Evolutionary conservation across 176 grass and related monocot species (phyloP), one percentile per base, ranked within the genome.

Genomic region (Triticum monococcum): DNA sequence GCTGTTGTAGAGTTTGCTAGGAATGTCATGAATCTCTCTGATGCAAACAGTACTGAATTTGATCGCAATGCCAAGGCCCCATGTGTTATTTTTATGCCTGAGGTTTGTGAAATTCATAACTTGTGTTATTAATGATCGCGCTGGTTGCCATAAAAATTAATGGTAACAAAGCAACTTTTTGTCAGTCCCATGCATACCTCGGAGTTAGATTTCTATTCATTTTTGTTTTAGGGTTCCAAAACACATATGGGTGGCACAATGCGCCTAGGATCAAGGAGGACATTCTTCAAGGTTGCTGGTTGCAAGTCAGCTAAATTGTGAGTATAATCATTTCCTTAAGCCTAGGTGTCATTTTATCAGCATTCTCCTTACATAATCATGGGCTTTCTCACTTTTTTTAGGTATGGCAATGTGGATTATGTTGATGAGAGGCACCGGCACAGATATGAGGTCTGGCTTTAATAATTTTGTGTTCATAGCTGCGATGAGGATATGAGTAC

Each of bases 211-310:
- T n/a, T 77, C n/a, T 66, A 66, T 77, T 23, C 64, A 31, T 76
- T 43, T 84, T 73, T 84, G 50, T 54, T 54, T 28, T 54, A 95
- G 94, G 94, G 91, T 67, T 95, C 94, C 5, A 95, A 91, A 90
- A 93, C 94, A 67, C 94, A 95, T 66, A 95, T 95, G 94, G 94
- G 94, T 80, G 94, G 52, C 0, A 95, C 91, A n/a, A 95, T 95
- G 94, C 89, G 91, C 59, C 87, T 95, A 72, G 94, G 94, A 77
- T 91, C 91, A 83, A 93, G 94, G 73, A 92, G 94, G 54, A 93
- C 94, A 28, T 89, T 85, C 87, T 93, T 95, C 78, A 78, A 93
- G 76, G 30, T 76, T 83, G 35, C 63, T 25, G 91, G 88, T 79
- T 95, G 91, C 89, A 95, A 91, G 72, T 95, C 94, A 87, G 77